Evolutionary conservation across 306 rosid species (phyloP).

Genomic region (Cicer pinnatifidum): DNA sequence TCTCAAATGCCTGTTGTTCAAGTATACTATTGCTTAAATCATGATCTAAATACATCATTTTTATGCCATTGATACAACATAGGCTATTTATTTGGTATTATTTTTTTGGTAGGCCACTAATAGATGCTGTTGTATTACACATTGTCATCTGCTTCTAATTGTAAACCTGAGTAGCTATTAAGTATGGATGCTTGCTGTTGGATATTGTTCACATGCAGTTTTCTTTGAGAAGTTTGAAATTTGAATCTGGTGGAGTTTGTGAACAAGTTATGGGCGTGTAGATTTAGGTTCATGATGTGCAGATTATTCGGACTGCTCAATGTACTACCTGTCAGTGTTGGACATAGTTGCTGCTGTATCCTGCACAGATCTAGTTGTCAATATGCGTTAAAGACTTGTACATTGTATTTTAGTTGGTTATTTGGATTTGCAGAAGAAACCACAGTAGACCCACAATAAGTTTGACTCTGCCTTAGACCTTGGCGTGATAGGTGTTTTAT

Average conservation of each 20-base stretch:
- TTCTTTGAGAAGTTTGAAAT: neutral
- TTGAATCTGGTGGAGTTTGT: constrained; percentile 13
- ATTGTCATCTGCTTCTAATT: constrained; percentile 13
- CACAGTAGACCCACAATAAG: neutral
- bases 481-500: neutral
- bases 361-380: constrained; percentile 8
- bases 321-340: constrained; percentile 1
- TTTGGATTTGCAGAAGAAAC: constrained; percentile 7
- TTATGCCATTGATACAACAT: neutral
- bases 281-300: constrained; percentile 5
- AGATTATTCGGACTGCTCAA: neutral
- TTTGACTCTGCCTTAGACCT: neutral
- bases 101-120: constrained; percentile 13
- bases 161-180: constrained; percentile 6
- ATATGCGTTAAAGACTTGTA: neutral
- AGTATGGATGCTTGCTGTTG: neutral
- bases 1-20: constrained; percentile 18
- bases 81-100: neutral
- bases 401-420: neutral
- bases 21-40: constrained; percentile 2
- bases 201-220: neutral
- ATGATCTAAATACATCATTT: constrained; percentile 9
- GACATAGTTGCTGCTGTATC: neutral
- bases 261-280: neutral
- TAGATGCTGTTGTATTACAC: neutral